Evolutionary conservation across 805 yeast species (phyloP).

Genomic region (Starmerella gropengiesseri): DNA sequence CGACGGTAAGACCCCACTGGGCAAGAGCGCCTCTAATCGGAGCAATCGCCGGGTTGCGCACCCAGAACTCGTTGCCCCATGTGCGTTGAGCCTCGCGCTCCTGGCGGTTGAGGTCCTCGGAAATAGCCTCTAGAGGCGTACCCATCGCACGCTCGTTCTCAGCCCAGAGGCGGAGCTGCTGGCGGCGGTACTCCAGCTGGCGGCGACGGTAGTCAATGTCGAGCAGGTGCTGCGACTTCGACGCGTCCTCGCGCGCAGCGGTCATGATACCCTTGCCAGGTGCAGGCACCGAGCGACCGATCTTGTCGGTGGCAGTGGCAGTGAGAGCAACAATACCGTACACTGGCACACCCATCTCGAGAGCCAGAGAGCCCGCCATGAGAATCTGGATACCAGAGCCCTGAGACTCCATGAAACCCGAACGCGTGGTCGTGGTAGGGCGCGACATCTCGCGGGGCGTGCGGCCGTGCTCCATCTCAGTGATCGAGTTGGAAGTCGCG

Average conservation of each 20-base stretch:
- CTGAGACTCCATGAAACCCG: conserved; percentile 99
- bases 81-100: conserved; percentile 77
- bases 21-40: conserved; percentile 97
- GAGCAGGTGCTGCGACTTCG: conserved; percentile 48
- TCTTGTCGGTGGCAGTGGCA: conserved; percentile 96
- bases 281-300: conserved; percentile 98
- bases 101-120: conserved; percentile 76
- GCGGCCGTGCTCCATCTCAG: conserved; percentile 89
- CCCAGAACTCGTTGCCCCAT: conserved; percentile 94
- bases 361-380: conserved; percentile 88
- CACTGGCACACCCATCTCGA: conserved; percentile 98
- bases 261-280: conserved; percentile 99
- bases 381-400: conserved; percentile 97
- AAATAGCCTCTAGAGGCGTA: conserved; percentile 81
- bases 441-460: conserved; percentile 98
- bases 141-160: conserved; percentile 59
- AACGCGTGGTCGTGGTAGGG: conserved; percentile 91
- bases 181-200: conserved; percentile 69
- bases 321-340: conserved; percentile 90
- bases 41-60: conserved; percentile 84
- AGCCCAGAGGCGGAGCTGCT: conserved; percentile 73
- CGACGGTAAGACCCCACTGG: conserved; percentile 81
- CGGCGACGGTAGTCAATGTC: conserved; percentile 88
- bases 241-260: conserved; percentile 85
- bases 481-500: conserved; percentile 84